Evolutionary conservation across 129 eudicot species (phyloP), one percentile per base, ranked within the genome.

Genomic region (Gnaphalium uliginosum): DNA sequence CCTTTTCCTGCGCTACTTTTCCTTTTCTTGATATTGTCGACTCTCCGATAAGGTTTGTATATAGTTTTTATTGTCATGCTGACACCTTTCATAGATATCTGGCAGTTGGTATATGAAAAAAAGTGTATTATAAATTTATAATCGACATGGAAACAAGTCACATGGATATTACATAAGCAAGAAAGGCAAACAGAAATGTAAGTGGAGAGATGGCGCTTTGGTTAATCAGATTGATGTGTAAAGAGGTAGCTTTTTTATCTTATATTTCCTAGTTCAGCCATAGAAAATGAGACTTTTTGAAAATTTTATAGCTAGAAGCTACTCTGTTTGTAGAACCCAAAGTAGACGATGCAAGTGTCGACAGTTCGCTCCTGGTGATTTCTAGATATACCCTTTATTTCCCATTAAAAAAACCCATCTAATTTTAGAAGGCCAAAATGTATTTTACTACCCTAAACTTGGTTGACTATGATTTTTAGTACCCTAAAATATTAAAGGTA

Each of bases 181-280:
- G 68, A 23, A 51, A 57, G 56, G 68, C 13, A 67, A 76, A 68
- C 60, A 33, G 39, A 66, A 76, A 66, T 50, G 48, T n/a, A 64
- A 66, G 73, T 29, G 63, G 37, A 33, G 39, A 51, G 26, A 66
- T 66, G 65, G 48, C 37, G 14, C 33, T 23, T 66, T 32, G 19
- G n/a, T 76, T 76, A 25, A 76, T 76, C 79, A 65, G 54, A 51
- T 50, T 76, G 73, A 65, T 29, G 66, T 65, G 73, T 76, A 66
- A 65, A 76, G 39, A 29, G n/a, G 64, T 22, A 33, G 37, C 73
- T 66, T 66, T 66, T 18, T 23, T 32, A 30, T 66, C 32, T 15
- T 76, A 5, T 41, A 43, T 13, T 46, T 33, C 66, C 1, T 76
- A 17, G 18, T 17, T 74, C 53, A 73, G 41, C 37, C 15, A 29